Base-by-base conservation (phyloP, 768 basidiomycete species). In the Pisolithus sp. region DNA sequence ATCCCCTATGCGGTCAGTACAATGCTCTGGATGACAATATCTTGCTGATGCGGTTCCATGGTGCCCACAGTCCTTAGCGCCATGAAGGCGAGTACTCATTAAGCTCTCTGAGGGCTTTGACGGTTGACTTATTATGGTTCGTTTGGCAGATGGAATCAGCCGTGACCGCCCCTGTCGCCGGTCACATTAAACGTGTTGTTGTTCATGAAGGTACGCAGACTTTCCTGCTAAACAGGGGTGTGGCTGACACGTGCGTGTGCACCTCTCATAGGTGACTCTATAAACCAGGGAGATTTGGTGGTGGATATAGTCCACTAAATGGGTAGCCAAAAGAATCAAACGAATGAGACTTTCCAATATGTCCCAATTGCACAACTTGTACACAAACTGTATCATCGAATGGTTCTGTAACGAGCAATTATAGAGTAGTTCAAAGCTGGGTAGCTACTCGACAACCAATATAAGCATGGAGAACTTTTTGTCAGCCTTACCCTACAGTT, bases 81-180 rank as follows among this genome's bases (percentile, higher is more conserved):
- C 15, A 97, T 97, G 95, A 94, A 95, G 86, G 90, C 80, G 61
- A 69, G 79, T 62, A 54, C 51, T 31, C 50, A 15, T 48, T 17
- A 41, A 43, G 40, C n/a, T 43, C 17, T 10, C 28, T 17, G n/a
- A 46, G 38, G 34, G 39, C 38, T 49, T 46, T 50, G 30, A 34
- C n/a, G 45, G 37, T 59, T 62, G 53, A 65, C 57, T 55, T 10
- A 36, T 55, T 10, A 36, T 18, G 51, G 40, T 20, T 55, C 57
- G 45, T 57, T 62, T 56, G 60, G 59, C 62, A 94, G 93, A 97
- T 98, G 95, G 95, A 99, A 74, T 93, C 90, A 56, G 85, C 90
- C 56, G 93, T 98, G 43, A 95, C 93, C 28, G 89, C 93, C 26
- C 94, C 96, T 23, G 95, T 98, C 41, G 93, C 93, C 47, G 96